Base-by-base conservation (phyloP, 2,329 filamentous ascomycete genomes). In the Elsinoe ampelina region DNA sequence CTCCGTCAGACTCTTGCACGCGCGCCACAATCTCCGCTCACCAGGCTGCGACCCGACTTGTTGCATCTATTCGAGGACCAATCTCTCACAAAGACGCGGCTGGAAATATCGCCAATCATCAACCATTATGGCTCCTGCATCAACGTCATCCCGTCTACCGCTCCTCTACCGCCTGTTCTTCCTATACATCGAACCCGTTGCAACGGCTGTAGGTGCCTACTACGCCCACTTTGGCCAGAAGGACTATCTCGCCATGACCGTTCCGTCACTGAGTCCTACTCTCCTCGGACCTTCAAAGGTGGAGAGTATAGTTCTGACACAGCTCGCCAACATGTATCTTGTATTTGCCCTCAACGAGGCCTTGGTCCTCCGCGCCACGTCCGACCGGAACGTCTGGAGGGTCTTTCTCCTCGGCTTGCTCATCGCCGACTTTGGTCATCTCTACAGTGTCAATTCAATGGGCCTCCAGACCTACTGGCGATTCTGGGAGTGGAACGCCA, bases 331-430 rank as follows among this genome's bases (percentile, higher is more conserved):
- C 70, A 75, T 91, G 60, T 92, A 91, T 72, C 70, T 91, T 38
- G 79, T 87, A 58, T 88, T 91, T 69, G 82, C 85, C 57, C 71
- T 92, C 65, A 89, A 86, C 72, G 87, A 93, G 72, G 86, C 85
- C 1, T 71, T 89, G 20, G 83, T 92, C 11, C 77, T 92, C 61
- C 83, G 88, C 41, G 77, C 80, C 13, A 88, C 87, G 5, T 73
- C 74, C 51, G 83, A 90, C 71, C 66, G 84, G 34, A 75, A 76
- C 20, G 86, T 92, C 58, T 92, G 87, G 87, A 77, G 74, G 61
- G 76, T 80, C 1, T 75, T 91, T 22, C 73, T 91, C 3, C 71
- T 85, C 45, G 83, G 79, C 36, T 72, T 91, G 58, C 76, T 91
- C 32, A 68, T 91, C 13, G 87, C 85, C n/a, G 87, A 92, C 68